A percentile compares a stretch with the other conserved stretches of the same genome.
phyloP scores from a whole-genome alignment of 495 filamentous ascomycete species.

The Penicillium maclennaniae region DNA sequence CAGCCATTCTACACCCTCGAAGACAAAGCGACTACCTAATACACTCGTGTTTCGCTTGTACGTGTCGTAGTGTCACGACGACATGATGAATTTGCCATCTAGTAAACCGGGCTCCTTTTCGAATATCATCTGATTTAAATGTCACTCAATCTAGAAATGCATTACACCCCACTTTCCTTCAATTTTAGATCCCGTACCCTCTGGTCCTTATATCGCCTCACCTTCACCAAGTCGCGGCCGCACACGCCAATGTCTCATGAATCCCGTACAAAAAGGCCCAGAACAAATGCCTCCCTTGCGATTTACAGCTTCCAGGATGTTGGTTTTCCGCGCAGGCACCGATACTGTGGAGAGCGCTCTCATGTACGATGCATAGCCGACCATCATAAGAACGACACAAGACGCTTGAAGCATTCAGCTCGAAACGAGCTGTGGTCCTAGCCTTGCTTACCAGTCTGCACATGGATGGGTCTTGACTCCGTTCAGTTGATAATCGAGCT shows the following conservation, averaged over 20 bases:
- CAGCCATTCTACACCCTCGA: too few species aligned
- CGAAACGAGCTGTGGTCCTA: background rate
- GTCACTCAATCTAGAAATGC: too few species aligned
- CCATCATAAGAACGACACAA: background rate
- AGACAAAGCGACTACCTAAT: background rate
- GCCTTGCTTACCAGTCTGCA: background rate
- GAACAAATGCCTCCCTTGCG: background rate
- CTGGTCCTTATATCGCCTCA: background rate
- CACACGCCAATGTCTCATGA: background rate
- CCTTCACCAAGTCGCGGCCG: background rate
- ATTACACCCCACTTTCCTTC: background rate
- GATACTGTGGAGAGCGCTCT: background rate
- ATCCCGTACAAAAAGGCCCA: background rate
- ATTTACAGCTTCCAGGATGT: background rate
- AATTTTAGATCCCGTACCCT: background rate
- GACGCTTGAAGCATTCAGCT: background rate
- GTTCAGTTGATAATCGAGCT: conserved; percentile 1
- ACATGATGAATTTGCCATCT: background rate
- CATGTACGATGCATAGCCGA: background rate
- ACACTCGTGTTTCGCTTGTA: background rate
- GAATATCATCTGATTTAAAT: background rate
- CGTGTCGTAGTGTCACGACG: background rate
- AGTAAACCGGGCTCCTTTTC: background rate
- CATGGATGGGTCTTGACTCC: background rate
- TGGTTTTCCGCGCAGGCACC: conserved; percentile 5